Conservation (phyloP, 805 yeast genomes). For the Starmerella vaccinii region DNA sequence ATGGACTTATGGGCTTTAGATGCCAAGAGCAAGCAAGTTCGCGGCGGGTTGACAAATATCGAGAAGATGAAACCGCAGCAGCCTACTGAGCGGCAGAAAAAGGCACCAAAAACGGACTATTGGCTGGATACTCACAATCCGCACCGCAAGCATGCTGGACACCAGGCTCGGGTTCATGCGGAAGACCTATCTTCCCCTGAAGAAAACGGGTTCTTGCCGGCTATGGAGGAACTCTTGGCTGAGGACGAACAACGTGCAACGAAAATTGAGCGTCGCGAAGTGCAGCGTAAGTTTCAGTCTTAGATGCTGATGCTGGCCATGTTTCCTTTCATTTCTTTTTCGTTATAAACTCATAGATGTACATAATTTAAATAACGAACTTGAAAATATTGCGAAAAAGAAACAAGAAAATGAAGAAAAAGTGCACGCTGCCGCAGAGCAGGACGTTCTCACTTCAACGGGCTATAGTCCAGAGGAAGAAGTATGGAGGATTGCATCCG, state of each 20-base stretch:
- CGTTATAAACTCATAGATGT: too few species aligned
- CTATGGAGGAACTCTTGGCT: constrained; percentile 10
- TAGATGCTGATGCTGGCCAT: too few species aligned
- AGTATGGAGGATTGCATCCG: constrained; percentile 33
- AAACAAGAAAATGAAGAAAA: not conserved
- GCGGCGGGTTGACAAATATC: constrained; percentile 25
- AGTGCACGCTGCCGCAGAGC: too few species aligned
- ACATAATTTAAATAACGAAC: not conserved
- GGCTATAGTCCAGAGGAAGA: constrained; percentile 35
- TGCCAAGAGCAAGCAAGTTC: constrained; percentile 41
- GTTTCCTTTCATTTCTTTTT: too few species aligned
- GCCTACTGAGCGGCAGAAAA: not conserved
- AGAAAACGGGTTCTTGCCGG: constrained; percentile 7
- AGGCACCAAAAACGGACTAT: constrained; percentile 10
- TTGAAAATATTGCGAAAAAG: not conserved
- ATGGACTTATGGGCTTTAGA: constrained; percentile 84
- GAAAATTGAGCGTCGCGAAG: constrained; percentile 13
- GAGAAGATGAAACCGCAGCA: not conserved
- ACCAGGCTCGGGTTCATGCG: constrained; percentile 12
- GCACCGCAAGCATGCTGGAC: constrained; percentile 9
- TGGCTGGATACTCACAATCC: constrained; percentile 15
- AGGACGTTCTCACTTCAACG: constrained; percentile 30
- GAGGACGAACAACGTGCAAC: constrained; percentile 13
- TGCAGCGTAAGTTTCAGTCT: constrained; percentile 9
- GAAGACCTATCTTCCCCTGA: constrained; percentile 10